Evolutionary conservation across 2,329 filamentous ascomycete genomes (phyloP).

Genomic region (Grosmannia penicillata): DNA sequence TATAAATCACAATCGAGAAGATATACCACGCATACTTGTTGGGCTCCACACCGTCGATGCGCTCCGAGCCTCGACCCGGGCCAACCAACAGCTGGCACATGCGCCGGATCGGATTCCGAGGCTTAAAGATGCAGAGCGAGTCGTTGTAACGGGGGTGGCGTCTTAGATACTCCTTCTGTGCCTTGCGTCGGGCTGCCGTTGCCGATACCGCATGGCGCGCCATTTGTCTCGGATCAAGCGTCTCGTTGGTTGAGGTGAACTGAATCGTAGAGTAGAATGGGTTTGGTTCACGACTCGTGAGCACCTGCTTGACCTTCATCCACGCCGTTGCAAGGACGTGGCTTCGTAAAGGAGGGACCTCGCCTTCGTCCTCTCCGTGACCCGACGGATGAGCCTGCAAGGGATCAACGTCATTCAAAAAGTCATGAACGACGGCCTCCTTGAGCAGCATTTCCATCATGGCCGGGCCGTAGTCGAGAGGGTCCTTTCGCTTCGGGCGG

Average conservation of each 20-base stretch:
- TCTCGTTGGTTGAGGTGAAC: slow-evolving; percentile 60
- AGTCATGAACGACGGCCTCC: slow-evolving; percentile 87
- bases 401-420: slow-evolving; percentile 60
- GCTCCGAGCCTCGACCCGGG: slow-evolving; percentile 71
- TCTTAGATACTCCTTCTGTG: slow-evolving; percentile 79
- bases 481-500: slow-evolving; percentile 53
- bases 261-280: slow-evolving; percentile 75
- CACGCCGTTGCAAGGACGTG: slow-evolving; percentile 46
- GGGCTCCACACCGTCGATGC: slow-evolving; percentile 79
- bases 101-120: slow-evolving; percentile 61
- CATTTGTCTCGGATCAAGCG: slow-evolving; percentile 72
- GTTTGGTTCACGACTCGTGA: slow-evolving; percentile 65
- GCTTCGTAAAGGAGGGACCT: too few relatives aligned
- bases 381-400: slow-evolving; percentile 20
- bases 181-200: slow-evolving; percentile 66
- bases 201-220: slow-evolving; percentile 81
- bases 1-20: slow-evolving; percentile 88
- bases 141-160: slow-evolving; percentile 87
- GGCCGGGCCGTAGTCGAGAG: slow-evolving; percentile 79
- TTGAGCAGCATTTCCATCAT: slow-evolving; percentile 95
- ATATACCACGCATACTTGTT: slow-evolving; percentile 83
- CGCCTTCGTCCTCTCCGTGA: slow-evolving; percentile 13
- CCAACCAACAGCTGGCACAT: slow-evolving; percentile 84
- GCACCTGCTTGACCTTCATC: slow-evolving; percentile 39
- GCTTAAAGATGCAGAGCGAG: slow-evolving; percentile 73